phyloP scores from a whole-genome alignment of 305 asterid species.

The Fraxinus latifolia region DNA sequence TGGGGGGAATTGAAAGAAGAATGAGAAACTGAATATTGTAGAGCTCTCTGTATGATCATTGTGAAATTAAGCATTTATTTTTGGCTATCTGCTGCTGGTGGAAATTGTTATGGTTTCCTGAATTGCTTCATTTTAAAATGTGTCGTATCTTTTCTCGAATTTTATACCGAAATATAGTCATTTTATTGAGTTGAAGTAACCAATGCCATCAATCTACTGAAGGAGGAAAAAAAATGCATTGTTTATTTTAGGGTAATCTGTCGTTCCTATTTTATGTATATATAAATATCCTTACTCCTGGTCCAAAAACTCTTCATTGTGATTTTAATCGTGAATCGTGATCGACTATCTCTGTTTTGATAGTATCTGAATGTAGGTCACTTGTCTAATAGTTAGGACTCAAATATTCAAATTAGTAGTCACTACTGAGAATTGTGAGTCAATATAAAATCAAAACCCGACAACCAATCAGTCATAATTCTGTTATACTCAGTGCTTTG shows the following conservation, averaged over 20 bases:
- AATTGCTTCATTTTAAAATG: background rate
- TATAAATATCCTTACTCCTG: background rate
- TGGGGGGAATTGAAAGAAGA: background rate
- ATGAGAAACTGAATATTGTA: background rate
- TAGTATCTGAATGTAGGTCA: background rate
- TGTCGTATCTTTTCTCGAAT: background rate
- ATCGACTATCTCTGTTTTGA: background rate
- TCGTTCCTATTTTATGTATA: background rate
- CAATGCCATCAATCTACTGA: background rate
- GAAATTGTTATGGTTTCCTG: background rate
- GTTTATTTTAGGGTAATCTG: background rate
- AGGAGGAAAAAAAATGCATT: background rate
- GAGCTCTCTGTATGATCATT: background rate
- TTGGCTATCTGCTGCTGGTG: background rate
- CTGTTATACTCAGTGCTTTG: background rate
- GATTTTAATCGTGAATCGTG: constrained; percentile 13
- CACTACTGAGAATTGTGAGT: constrained; percentile 12
- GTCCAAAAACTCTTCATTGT: background rate
- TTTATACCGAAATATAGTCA: background rate
- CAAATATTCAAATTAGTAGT: background rate
- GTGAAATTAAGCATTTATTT: background rate
- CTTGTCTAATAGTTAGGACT: background rate
- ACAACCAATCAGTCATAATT: background rate
- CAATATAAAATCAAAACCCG: background rate
- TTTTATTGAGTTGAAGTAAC: background rate